A percentile compares a stretch with the other conserved stretches of the same genome.
Evolutionary conservation across 306 rosid genomes (phyloP).

Genomic region (Ceratonia siliqua): DNA sequence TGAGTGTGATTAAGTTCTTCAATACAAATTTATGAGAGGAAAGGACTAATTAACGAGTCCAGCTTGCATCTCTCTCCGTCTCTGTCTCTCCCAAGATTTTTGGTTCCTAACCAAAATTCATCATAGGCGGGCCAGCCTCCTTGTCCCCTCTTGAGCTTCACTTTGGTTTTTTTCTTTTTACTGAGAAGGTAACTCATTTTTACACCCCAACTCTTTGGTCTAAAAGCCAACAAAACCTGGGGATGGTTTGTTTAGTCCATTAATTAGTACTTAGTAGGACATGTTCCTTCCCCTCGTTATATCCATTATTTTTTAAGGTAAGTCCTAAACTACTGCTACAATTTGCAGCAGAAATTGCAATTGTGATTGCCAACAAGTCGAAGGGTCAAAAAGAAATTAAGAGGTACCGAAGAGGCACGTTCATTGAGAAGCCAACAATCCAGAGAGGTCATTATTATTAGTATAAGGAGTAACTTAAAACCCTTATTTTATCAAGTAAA

Average conservation of each 20-base stretch:
- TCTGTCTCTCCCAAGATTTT: background rate
- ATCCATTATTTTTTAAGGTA: too few relatives aligned
- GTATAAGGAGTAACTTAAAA: too few relatives aligned
- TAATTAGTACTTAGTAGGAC: background rate
- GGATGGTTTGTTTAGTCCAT: background rate
- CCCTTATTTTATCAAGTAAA: constrained; percentile 25
- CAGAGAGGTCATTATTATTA: background rate
- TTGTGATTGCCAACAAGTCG: background rate
- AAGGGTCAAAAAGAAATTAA: constrained; percentile 30
- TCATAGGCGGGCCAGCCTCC: constrained; percentile 39
- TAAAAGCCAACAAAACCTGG: background rate
- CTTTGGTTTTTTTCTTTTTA: constrained; percentile 16
- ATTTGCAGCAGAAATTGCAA: background rate
- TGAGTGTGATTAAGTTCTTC: background rate
- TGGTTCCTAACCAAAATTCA: constrained; percentile 31
- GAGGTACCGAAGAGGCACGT: constrained; percentile 41
- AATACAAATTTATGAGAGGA: constrained; percentile 28
- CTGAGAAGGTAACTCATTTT: too few relatives aligned
- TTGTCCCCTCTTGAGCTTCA: constrained; percentile 40
- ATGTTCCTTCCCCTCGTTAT: background rate
- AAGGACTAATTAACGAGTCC: constrained; percentile 13
- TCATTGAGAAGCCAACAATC: constrained; percentile 31
- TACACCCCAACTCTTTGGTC: background rate
- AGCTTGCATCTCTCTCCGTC: constrained; percentile 6
- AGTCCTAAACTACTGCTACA: too few relatives aligned